Evolutionary conservation across 805 yeast genomes (phyloP).

Genomic region (Candida incommunis): DNA sequence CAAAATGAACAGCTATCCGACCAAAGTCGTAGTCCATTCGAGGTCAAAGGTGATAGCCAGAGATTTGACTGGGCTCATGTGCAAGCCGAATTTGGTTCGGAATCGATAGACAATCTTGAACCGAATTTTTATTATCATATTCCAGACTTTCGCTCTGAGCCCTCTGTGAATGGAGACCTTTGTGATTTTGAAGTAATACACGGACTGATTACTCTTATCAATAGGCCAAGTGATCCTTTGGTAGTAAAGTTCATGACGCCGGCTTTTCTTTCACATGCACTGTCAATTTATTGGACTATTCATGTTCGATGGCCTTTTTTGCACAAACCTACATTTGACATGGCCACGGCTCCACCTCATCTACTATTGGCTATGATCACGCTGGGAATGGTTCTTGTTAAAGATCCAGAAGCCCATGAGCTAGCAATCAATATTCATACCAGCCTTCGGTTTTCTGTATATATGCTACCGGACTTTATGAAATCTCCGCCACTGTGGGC

Average conservation of each 20-base stretch:
- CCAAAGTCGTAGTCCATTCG: background rate
- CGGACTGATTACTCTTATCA: conserved; percentile 1
- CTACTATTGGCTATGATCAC: conserved; percentile 39
- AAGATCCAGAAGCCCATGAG: conserved; percentile 15
- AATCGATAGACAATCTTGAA: background rate
- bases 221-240: conserved; percentile 1
- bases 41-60: background rate
- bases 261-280: conserved; percentile 8
- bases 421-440: conserved; percentile 32
- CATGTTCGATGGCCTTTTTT: conserved; percentile 43
- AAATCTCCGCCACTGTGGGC: conserved; percentile 52
- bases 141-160: background rate
- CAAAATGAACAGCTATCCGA: background rate
- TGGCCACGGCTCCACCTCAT: conserved; percentile 30
- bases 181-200: background rate
- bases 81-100: background rate
- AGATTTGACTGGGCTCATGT: background rate
- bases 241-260: conserved; percentile 9
- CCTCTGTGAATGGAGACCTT: conserved; percentile 2
- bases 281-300: conserved; percentile 19
- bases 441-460: conserved; percentile 51
- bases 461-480: conserved; percentile 53
- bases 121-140: background rate
- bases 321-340: conserved; percentile 39
- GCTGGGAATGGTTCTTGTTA: conserved; percentile 27